Evolutionary conservation across 805 yeast genomes (phyloP).

Genomic region (Myxozyma neotropica): DNA sequence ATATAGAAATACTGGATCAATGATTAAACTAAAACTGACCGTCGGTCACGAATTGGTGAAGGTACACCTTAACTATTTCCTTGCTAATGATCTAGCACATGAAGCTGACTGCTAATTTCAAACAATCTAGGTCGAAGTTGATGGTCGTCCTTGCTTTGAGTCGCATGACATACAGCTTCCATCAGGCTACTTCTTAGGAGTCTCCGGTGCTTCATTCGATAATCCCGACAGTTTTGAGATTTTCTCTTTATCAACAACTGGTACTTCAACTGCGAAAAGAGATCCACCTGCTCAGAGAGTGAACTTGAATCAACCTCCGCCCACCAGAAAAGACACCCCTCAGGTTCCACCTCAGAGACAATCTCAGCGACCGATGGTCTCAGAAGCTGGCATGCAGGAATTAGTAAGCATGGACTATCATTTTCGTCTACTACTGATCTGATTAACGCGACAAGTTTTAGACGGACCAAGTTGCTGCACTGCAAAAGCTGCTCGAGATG

Average conservation of each 20-base stretch:
- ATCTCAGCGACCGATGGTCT: constrained; percentile 4
- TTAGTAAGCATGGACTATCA: no score
- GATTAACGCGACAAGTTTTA: not conserved
- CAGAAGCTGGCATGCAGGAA: constrained; percentile 1
- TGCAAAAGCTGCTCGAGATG: constrained; percentile 10
- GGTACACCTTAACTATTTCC: constrained; percentile 1
- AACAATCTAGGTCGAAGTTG: constrained; percentile 41
- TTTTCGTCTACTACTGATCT: no score
- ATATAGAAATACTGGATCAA: constrained; percentile 43
- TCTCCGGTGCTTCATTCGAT: constrained; percentile 40
- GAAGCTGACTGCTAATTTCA: not conserved
- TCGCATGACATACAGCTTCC: constrained; percentile 43
- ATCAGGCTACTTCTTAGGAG: constrained; percentile 40
- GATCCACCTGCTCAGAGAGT: not conserved
- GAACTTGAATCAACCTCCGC: not conserved
- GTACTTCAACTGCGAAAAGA: constrained; percentile 1
- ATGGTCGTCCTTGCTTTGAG: constrained; percentile 45
- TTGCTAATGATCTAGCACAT: not conserved
- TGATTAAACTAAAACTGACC: constrained; percentile 40
- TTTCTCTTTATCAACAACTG: constrained; percentile 25
- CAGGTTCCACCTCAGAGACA: constrained; percentile 8
- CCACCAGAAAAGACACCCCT: not conserved
- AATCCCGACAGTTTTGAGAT: constrained; percentile 33
- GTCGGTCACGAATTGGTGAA: constrained; percentile 40
- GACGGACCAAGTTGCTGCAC: constrained; percentile 9